phyloP scores from a whole-genome alignment of 2,329 filamentous ascomycete species.

The Ascochyta pisi region DNA sequence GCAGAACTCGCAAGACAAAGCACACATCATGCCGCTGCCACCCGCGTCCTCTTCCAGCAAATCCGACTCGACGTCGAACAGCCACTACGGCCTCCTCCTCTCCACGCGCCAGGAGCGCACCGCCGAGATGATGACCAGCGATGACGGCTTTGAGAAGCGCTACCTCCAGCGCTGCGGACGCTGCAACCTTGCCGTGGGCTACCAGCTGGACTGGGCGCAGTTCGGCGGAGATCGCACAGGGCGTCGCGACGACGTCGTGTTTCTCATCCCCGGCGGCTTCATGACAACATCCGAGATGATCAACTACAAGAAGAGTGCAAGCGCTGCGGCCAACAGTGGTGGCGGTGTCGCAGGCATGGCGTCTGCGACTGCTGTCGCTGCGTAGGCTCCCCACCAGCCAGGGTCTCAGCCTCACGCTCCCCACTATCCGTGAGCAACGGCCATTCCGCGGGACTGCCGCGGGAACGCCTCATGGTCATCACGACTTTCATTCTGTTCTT shows the following conservation, averaged over 20 bases:
- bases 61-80: slow-evolving; percentile 16
- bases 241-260: slow-evolving; percentile 59
- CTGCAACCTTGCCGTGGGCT: slow-evolving; percentile 68
- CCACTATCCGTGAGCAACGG: slow-evolving; percentile 2
- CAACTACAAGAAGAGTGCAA: slow-evolving; percentile 42
- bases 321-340: slow-evolving; percentile 13
- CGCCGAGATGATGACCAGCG: slow-evolving; percentile 60
- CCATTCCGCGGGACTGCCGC: slow-evolving; percentile 10
- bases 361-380: slow-evolving; percentile 28
- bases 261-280: slow-evolving; percentile 66
- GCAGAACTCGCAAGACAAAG: slow-evolving; percentile 57
- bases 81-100: slow-evolving; percentile 60
- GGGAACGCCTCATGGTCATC: not conserved
- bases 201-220: slow-evolving; percentile 64
- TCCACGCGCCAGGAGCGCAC: slow-evolving; percentile 57
- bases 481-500: slow-evolving; percentile 1
- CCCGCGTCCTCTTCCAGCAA: slow-evolving; percentile 30
- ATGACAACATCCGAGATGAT: slow-evolving; percentile 65
- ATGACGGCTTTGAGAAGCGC: slow-evolving; percentile 73
- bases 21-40: slow-evolving; percentile 65
- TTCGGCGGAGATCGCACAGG: slow-evolving; percentile 46
- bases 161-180: slow-evolving; percentile 64
- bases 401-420: slow-evolving; percentile 11
- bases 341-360: slow-evolving; percentile 13
- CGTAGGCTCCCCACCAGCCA: slow-evolving; percentile 15